Base-by-base conservation (phyloP, 1,139 yeast genomes). In the Komagataea norvegica region DNA sequence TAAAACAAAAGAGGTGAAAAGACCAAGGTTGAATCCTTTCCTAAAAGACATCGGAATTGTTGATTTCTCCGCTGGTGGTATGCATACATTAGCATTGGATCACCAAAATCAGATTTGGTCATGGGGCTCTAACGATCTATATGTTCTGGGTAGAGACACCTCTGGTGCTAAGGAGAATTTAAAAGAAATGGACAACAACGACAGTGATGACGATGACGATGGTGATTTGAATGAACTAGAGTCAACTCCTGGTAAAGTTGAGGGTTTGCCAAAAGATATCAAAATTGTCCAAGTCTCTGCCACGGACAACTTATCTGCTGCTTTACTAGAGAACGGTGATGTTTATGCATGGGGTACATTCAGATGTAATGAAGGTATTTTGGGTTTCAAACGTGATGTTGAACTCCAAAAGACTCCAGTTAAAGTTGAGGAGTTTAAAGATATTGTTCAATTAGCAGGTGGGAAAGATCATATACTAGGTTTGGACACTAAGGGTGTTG, bases 301-400 rank as follows among this genome's bases (percentile, higher is more conserved):
- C 4, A 84, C 97, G 11, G 98, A 91, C 57, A 89, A 88, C 52
- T 64, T 89, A 45, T 84, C 95, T 40, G 91, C 91, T 13, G 88
- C 77, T 1, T 64, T 93, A 41, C 74, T 81, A 35, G 80, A 75
- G 32, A 79, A 77, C 40, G 98, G 98, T 25, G 88, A 84, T 34
- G 88, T 91, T 11, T 91, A 83, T 62, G 95, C 97, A 0, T 91
- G 98, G 97, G 99, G 99, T 28, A 85, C 96, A 23, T 91, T 91
- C 67, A 77, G 94, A 61, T 83, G 84, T 65, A 88, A 81, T 49
- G 98, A 91, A 61, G 98, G 98, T 38, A 68, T 82, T 36, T 70
- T 89, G 44, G 96, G 96, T 3, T 91, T 86, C 61, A 75, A 77
- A 46, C 77, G 79, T 47, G 74, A 77, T 40, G 73, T 78, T 30